These are phyloP conservation scores for Thalassiosira hispida DNA, from an alignment of 352 stramenopile genomes.

Conservation along the genomic window DNA sequence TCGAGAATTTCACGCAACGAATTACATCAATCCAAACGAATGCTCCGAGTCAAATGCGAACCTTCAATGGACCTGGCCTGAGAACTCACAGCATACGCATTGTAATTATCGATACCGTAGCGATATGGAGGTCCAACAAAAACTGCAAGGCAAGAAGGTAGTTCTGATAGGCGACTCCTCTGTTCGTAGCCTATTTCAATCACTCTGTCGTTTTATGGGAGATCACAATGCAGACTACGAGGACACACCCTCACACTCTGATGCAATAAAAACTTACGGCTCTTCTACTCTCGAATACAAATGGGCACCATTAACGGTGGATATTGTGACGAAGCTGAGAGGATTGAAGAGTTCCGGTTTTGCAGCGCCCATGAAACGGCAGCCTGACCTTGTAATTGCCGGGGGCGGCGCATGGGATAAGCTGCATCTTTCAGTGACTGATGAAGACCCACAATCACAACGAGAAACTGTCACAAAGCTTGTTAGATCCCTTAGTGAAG, in stretches of 20 bases:
- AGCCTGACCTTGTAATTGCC: conserved; percentile 51
- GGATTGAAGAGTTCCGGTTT: conserved; percentile 12
- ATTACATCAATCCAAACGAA: conserved; percentile 25
- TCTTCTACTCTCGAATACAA: conserved; percentile 48
- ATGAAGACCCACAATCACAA: conserved; percentile 57
- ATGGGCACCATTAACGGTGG: conserved; percentile 50
- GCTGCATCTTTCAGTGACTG: conserved; percentile 51
- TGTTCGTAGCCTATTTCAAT: conserved; percentile 47
- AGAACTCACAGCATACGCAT: neutral
- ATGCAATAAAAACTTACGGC: conserved; percentile 31
- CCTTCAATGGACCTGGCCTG: conserved; percentile 48
- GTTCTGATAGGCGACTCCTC: conserved; percentile 59
- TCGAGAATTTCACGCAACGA: conserved; percentile 16
- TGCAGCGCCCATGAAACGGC: neutral
- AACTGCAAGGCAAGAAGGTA: conserved; percentile 39
- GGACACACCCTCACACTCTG: conserved; percentile 29
- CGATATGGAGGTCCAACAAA: conserved; percentile 25
- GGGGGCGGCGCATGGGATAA: conserved; percentile 51
- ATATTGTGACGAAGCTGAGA: conserved; percentile 52
- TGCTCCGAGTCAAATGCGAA: conserved; percentile 19
- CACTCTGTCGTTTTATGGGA: conserved; percentile 43
- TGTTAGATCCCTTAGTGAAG: conserved; percentile 25
- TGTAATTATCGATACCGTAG: conserved; percentile 44
- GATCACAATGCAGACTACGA: conserved; percentile 48
- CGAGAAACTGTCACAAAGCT: conserved; percentile 40